These are phyloP conservation scores for Marsdenia floribunda DNA, from an alignment of 257 asterid species.

Conservation along the genomic window DNA sequence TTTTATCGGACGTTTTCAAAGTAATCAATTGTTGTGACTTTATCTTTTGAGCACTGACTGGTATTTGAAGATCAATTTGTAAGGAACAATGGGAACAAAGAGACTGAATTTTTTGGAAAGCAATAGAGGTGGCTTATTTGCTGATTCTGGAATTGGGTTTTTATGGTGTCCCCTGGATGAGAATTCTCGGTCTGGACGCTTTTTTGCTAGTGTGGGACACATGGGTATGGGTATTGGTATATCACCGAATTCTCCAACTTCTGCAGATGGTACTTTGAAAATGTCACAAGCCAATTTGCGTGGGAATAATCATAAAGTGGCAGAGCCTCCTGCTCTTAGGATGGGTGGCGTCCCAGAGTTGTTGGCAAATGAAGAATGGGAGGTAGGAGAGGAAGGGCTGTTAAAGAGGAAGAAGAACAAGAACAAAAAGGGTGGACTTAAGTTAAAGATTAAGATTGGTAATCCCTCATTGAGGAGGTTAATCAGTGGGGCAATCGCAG, in stretches of 20 bases:
- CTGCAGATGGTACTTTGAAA: constrained; percentile 24
- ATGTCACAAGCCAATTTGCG: constrained; percentile 18
- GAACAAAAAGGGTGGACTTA: constrained; percentile 28
- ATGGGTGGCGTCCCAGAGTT: constrained; percentile 22
- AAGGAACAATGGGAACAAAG: constrained; percentile 26
- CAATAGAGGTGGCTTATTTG: constrained; percentile 16
- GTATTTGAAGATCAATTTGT: not conserved
- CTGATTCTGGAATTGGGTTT: constrained; percentile 33
- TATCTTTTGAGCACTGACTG: not conserved
- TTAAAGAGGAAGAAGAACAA: constrained; percentile 16
- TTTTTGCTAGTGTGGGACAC: constrained; percentile 47
- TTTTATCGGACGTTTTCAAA: not conserved
- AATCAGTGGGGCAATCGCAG: constrained; percentile 51
- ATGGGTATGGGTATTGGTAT: constrained; percentile 33
- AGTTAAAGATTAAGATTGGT: constrained; percentile 29
- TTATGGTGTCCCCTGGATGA: constrained; percentile 41
- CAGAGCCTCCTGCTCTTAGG: constrained; percentile 26
- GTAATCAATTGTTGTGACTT: not conserved
- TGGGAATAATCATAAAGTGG: constrained; percentile 25
- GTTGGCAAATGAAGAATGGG: constrained; percentile 19
- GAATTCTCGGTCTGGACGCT: constrained; percentile 26
- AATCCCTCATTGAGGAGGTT: constrained; percentile 43
- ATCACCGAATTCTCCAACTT: constrained; percentile 27
- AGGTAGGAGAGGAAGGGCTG: constrained; percentile 15
- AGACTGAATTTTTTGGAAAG: constrained; percentile 18